Base-by-base conservation (phyloP, 768 basidiomycete species). In the Phylloporus arenicola region DNA sequence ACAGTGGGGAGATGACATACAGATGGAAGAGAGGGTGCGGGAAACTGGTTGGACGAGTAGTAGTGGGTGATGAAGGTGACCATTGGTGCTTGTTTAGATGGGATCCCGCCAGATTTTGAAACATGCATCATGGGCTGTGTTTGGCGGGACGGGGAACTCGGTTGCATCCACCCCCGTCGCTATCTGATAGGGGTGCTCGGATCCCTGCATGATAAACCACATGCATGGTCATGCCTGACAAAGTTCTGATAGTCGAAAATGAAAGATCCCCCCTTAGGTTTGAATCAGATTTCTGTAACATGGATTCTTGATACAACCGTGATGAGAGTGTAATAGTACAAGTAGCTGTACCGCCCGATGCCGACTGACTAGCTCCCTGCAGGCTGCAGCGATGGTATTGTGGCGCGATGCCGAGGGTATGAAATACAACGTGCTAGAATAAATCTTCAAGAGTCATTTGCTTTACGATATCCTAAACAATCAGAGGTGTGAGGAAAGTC, bases 361-460 rank as follows among this genome's bases (percentile, higher is more conserved):
- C 50, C 38, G 47, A 42, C 44, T 25, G 48, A 52, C 43, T 45
- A 50, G 46, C 47, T 20, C 51, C n/a, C 33, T 25, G 27, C 39
- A 54, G 45, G 14, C 33, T 25, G 27, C 39, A 54, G 45, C 49
- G 52, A 37, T 63, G 63, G 51, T 59, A 65, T 60, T 44, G 38
- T 48, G 51, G 47, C 25, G 50, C 31, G 47, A 54, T 45, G 47
- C 29, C 38, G 41, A 47, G 54, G 63, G 55, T 66, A 63, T 65
- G 54, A 42, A 51, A 44, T 49, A 41, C 27, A 49, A 34, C 27
- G 1, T 45, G 30, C 50, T 66, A 94, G 74, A 94, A 96, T 56
- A 93, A 72, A 63, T 95, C 92, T 72, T 95, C 92, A 51, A 95
- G 76, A 24, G 93, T 95, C 93, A 97, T 95, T 78, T 95, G 93